A percentile compares a stretch with the other conserved stretches of the same genome.
Conservation (phyloP, 495 filamentous ascomycete species). For the Penicillium angulare region DNA sequence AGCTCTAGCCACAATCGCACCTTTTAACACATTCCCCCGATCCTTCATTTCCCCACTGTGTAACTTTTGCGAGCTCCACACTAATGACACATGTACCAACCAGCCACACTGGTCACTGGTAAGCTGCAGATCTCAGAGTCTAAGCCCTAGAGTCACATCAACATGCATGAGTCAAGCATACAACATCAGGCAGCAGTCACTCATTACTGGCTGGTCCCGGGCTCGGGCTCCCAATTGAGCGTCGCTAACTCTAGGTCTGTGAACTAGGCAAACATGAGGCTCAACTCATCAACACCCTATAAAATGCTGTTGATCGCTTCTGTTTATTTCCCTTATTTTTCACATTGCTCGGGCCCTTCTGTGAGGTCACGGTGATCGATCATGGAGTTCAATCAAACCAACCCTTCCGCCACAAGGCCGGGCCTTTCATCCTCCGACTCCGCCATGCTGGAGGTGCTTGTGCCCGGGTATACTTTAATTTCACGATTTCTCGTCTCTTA, state of each 20-base stretch:
- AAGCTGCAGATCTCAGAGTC: neutral
- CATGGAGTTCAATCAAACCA: slow-evolving; percentile 26
- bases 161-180: slow-evolving; percentile 5
- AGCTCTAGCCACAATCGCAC: no score
- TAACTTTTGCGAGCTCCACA: no score
- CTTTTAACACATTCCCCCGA: no score
- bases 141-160: neutral
- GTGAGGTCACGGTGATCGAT: neutral
- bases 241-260: neutral
- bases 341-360: neutral
- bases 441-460: slow-evolving; percentile 66
- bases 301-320: neutral
- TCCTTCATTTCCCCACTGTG: no score
- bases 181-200: neutral
- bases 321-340: neutral
- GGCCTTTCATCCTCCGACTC: slow-evolving; percentile 25
- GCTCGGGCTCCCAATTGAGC: neutral
- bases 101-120: neutral
- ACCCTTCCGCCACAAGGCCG: slow-evolving; percentile 18
- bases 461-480: slow-evolving; percentile 70
- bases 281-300: neutral
- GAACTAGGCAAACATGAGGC: neutral
- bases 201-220: neutral
- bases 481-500: slow-evolving; percentile 57
- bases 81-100: neutral